Evolutionary conservation across 148 eudicot genomes (phyloP).

Genomic region (Rheum nobile): DNA sequence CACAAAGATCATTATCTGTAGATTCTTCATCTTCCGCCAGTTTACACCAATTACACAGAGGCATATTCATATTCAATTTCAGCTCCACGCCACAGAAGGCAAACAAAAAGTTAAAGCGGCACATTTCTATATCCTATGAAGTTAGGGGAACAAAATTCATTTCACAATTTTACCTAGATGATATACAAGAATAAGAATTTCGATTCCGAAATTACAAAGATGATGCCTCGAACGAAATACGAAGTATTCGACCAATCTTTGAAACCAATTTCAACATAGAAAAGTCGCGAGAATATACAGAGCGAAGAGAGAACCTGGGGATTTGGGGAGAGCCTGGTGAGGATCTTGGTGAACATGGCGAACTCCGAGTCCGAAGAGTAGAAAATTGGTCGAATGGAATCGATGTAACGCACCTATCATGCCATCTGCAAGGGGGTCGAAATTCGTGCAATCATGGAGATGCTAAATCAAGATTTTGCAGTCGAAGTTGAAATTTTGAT

Average conservation of each 20-base stretch:
- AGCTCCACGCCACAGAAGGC: background rate
- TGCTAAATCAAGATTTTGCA: no score
- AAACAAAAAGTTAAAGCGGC: background rate
- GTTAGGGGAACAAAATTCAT: background rate
- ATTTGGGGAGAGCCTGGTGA: constrained; percentile 1
- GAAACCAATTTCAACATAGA: background rate
- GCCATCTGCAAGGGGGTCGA: background rate
- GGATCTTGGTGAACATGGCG: constrained; percentile 5
- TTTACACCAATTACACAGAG: background rate
- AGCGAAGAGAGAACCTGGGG: constrained; percentile 1
- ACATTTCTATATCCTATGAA: background rate
- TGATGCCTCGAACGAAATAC: background rate
- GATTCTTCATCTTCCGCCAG: background rate
- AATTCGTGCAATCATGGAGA: background rate
- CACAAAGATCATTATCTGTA: background rate
- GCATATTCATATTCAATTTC: background rate
- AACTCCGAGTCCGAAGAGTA: background rate
- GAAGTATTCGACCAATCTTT: background rate
- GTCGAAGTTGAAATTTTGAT: background rate
- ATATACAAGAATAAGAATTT: background rate
- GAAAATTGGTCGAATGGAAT: background rate
- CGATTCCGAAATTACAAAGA: background rate
- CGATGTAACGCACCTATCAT: background rate
- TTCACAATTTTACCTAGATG: background rate
- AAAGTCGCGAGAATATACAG: background rate